Base-by-base conservation (phyloP, 305 asterid genomes). In the Fraxinus platypoda region DNA sequence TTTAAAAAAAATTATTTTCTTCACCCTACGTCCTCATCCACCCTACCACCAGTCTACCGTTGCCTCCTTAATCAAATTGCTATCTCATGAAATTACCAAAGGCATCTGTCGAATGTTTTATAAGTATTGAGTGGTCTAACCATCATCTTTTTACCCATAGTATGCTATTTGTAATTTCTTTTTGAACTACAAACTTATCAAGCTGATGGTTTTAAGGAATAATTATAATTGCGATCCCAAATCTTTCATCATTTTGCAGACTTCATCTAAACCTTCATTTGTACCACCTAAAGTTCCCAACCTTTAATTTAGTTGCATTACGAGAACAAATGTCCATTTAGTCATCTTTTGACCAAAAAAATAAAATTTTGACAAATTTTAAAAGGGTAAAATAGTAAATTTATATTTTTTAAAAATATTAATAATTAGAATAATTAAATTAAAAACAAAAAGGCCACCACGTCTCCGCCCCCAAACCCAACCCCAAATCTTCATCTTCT, bases 111-210 rank as follows among this genome's bases (percentile, higher is more conserved):
- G 46, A 38, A 38, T 38, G 46, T 38, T 38, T 38, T 38, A 38
- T 8, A 38, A 13, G 13, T 38, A 93, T 90, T 15, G 94, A 94
- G 79, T 96, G 98, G 98, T 96, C 98, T 41, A 87, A 86, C 83
- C 99, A 93, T 80, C 92, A 97, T 80, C 97, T 95, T 77, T 95
- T 89, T 52, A 80, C 89, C 41, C 90, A 93, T 4, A 98, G 98
- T 91, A 76, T 8, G 91, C 33, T 81, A 66, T 77, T 25, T 4
- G 11, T 28, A 23, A 28, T 57, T 77, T 75, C 81, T 43, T 37
- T 26, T 13, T 25, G 59, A 78, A 78, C 54, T 74, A 73, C 70
- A 41, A 41, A 2, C 15, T 41, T 41, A 41, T 2, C 49, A 41
- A 41, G 11, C 3, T 9, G 12, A 8, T 43, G 17, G 52, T 43